Conservation (phyloP, 768 basidiomycete species). For the Mycena pura region DNA sequence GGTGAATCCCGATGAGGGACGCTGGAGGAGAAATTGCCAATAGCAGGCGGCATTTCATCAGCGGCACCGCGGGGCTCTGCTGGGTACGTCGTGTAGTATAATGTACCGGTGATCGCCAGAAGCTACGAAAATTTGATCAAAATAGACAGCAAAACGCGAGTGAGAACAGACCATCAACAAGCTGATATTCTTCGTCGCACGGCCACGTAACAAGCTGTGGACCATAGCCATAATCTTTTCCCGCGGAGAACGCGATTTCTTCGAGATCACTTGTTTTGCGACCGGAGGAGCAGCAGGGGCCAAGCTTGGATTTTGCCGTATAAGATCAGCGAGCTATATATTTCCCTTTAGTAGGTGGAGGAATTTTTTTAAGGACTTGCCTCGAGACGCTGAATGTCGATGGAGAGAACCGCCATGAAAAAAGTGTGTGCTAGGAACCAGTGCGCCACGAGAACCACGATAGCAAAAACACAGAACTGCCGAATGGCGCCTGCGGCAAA, state of each 20-base stretch:
- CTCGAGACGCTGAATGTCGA: conserved; percentile 94
- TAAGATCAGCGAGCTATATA: conserved; percentile 79
- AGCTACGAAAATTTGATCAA: conserved; percentile 53
- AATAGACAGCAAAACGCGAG: conserved; percentile 13
- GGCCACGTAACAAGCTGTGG: conserved; percentile 63
- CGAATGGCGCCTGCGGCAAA: conserved; percentile 82
- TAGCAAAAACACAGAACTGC: conserved; percentile 93
- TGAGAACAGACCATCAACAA: conserved; percentile 64
- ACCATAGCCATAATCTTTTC: conserved; percentile 47
- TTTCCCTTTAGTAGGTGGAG: conserved; percentile 15
- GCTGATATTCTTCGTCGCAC: conserved; percentile 80
- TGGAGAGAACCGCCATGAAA: conserved; percentile 92
- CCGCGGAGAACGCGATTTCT: conserved; percentile 52
- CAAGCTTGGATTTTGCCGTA: conserved; percentile 72
- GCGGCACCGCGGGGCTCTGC: conserved; percentile 35
- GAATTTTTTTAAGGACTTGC: conserved; percentile 42
- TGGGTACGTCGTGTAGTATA: conserved; percentile 77
- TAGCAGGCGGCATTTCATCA: conserved; percentile 40
- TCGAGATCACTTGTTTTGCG: conserved; percentile 36
- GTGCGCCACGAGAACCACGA: conserved; percentile 93
- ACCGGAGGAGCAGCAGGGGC: conserved; percentile 48
- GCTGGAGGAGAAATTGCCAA: conserved; percentile 32
- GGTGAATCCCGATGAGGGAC: conserved; percentile 43
- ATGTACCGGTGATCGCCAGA: conserved; percentile 73
- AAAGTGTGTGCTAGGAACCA: conserved; percentile 98